phyloP scores from a whole-genome alignment of 371 early-diverging fungal species.

The Mucor irregularis region DNA sequence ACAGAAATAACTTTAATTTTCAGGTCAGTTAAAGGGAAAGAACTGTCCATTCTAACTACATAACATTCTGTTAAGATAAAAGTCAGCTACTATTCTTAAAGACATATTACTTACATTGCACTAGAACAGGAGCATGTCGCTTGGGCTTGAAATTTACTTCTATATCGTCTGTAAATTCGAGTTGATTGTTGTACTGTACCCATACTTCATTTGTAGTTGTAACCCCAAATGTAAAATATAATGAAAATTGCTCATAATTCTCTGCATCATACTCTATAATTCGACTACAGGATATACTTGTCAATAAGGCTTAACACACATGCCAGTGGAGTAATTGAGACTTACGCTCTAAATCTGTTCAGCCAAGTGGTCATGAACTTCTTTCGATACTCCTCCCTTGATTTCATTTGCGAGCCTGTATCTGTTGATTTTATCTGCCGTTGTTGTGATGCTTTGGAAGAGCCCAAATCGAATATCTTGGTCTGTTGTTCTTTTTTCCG shows the following conservation, averaged over 20 bases:
- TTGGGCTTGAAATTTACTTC: neutral
- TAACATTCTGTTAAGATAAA: neutral
- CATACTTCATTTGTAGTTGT: neutral
- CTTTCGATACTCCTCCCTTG: neutral
- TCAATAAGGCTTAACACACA: no score
- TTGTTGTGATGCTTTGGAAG: neutral
- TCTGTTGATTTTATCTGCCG: neutral
- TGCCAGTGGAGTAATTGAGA: neutral
- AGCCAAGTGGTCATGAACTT: neutral
- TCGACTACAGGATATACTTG: no score
- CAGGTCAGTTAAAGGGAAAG: neutral
- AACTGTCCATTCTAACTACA: neutral
- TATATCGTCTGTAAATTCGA: neutral
- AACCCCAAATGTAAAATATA: neutral
- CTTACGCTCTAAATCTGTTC: neutral
- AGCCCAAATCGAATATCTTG: no score
- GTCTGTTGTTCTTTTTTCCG: no score
- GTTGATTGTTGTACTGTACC: neutral
- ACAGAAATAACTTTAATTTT: slow-evolving; percentile 9
- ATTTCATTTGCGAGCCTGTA: neutral
- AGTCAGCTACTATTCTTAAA: neutral
- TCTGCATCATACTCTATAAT: neutral
- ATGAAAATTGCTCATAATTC: neutral
- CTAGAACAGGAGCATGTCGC: neutral
- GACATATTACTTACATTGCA: neutral